These are phyloP conservation scores for Cyclostephanos invisitatus DNA, from an alignment of 108 stramenopile genomes.

Conservation along the genomic window DNA sequence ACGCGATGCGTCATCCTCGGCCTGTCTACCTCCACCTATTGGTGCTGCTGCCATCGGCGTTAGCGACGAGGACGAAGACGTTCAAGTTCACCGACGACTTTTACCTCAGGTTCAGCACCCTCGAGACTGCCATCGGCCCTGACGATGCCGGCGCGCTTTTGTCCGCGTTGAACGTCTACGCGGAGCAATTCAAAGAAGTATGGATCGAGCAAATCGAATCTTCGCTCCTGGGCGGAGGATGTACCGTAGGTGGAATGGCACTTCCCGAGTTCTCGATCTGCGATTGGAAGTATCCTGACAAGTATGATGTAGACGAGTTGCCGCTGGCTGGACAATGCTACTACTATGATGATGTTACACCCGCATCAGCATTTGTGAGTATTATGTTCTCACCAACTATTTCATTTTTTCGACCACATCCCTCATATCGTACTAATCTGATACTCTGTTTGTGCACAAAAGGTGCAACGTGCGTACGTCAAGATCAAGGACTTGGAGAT, in stretches of 20 bases:
- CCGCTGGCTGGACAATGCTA: constrained; percentile 35
- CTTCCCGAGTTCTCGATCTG: constrained; percentile 35
- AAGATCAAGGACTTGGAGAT: constrained; percentile 24
- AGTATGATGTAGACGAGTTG: constrained; percentile 29
- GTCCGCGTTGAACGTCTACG: constrained; percentile 17
- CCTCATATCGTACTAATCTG: neutral
- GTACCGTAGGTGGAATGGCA: constrained; percentile 21
- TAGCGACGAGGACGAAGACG: constrained; percentile 14
- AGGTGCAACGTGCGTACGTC: constrained; percentile 36
- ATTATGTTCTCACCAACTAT: neutral
- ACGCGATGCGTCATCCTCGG: neutral
- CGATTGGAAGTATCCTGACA: constrained; percentile 38
- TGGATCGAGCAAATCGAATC: constrained; percentile 22
- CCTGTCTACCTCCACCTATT: neutral
- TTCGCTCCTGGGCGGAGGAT: constrained; percentile 17
- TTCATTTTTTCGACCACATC: neutral
- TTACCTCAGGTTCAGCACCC: constrained; percentile 24
- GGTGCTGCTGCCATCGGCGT: constrained; percentile 18
- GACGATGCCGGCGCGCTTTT: constrained; percentile 17
- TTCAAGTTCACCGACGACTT: constrained; percentile 42
- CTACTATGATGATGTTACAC: constrained; percentile 5
- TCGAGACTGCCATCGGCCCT: constrained; percentile 29
- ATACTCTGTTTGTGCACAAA: neutral
- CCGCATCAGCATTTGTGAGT: constrained; percentile 5
- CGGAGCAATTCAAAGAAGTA: constrained; percentile 13